Evolutionary conservation across 2,329 filamentous ascomycete genomes (phyloP), one percentile per base, ranked within the genome.

Genomic region (Sarocladium kiliense): DNA sequence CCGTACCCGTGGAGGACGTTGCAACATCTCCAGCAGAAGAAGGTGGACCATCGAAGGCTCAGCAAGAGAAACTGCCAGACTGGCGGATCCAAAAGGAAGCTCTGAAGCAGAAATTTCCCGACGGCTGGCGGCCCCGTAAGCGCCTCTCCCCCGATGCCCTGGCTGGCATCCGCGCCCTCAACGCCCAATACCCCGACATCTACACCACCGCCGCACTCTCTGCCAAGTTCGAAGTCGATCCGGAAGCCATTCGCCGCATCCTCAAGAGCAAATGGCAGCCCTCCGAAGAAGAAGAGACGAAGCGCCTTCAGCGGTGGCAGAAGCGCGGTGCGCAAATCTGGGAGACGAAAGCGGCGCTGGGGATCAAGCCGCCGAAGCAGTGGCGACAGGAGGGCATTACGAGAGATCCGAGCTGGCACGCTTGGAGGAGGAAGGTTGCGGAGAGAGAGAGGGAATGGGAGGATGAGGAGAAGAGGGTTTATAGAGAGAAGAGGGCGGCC

Each of bases 111-210:
- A 99, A 97, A 65, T 94, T 97, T 60, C 84, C 84, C 1, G 81
- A 86, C 7, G 84, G 86, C 10, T 99, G 93, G 92, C 79, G 80
- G 26, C 93, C 94, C 27, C 80, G 82, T 50, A 97, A 96, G 71
- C 86, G 86, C 57, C 79, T 99, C 10, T 97, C 94, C 0, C 94
- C 94, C 0, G 93, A 97, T 69, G 91, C 92, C 1, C 77, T 97
- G 30, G 86, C 89, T n/a, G 92, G 91, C 41, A 96, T 99, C 62
- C 85, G 91, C 41, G 86, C 89, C 19, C 77, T 99, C 32, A 84
- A 97, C 68, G 75, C 80, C 25, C 85, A 91, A 62, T 87, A 91
- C 59, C 91, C 93, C 0, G 79, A 87, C 2, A 78, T 80, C 56
- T 97, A 91, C 73, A 88, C 87, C 3, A 95, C 88, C 1, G 71